Base-by-base conservation (phyloP, 495 filamentous ascomycete species). In the Penicillium bialowiezense region DNA sequence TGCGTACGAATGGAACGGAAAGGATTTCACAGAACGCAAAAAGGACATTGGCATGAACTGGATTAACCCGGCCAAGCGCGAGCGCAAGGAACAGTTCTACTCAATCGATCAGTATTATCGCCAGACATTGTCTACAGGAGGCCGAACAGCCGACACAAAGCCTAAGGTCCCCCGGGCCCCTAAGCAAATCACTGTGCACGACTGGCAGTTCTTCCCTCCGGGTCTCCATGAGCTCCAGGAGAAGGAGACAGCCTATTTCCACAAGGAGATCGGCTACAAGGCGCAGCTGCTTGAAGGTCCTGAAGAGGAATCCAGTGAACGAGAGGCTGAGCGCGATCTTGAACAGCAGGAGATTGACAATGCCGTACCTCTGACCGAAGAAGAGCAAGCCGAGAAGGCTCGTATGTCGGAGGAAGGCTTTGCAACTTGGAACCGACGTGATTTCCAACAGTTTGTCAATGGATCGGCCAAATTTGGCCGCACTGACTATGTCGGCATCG, bases 91-190 rank as follows among this genome's bases (percentile, higher is more conserved):
- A 63, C 89, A 96, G 64, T 87, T 88, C 21, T 99, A 99, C 58
- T 96, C 92, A 0, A 96, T 97, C 68, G 95, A 99, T 67, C 96
- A 96, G 70, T 99, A 97, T 72, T 99, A 97, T 69, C 89, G 92
- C 50, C 84, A 92, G 55, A 90, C 92, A 20, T 72, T 99, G 48
- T 81, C 85, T 34, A 96, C 90, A 6, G 89, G 90, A 54, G 88
- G 87, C 13, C 81, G 90, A 35, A 87, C 87, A 6, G 88, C 89
- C 12, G 90, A 96, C 48, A 80, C 89, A 2, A 96, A 96, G 63
- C 93, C 92, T 13, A 95, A 96, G 68, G 90, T 90, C n/a, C 95
- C 95, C 9, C 85, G 91, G 8, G 89, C 93, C 8, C 95, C 95
- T 7, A 97, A 95, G 69, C 95, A 99, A 60, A 77, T 95, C 19